Base-by-base conservation (phyloP, 306 rosid genomes). In the Citrullus mucosospermus region DNA sequence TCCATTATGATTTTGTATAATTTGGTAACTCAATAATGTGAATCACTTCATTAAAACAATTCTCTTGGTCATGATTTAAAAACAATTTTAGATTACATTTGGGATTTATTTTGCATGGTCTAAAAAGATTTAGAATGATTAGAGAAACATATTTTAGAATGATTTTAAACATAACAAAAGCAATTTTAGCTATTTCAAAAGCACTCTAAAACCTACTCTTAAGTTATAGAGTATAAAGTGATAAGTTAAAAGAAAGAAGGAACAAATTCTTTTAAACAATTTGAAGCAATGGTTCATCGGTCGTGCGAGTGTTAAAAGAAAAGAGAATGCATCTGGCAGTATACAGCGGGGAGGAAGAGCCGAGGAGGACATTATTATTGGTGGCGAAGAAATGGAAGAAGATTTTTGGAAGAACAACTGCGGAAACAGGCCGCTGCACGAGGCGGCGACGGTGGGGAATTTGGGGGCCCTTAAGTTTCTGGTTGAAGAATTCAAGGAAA, bases 381-480 rank as follows among this genome's bases (percentile, higher is more conserved):
- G 54, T 30, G 1, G 38, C 4, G 28, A 5, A 8, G 62, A 22
- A 5, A 39, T 14, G 1, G 14, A 9, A 10, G n/a, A 46, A 28
- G 25, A 5, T 0, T 15, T 6, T 9, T 53, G 55, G 74, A 32
- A 0, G 55, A 68, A 68, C 51, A 14, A 1, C 16, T 17, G 1
- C 9, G 78, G 73, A 57, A 59, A 80, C 60, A 80, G 78, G 10
- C 78, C 82, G 2, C 34, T 80, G 13, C 82, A 80, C 8, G 82
- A 12, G 71, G 86, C 82, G 12, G 84, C 84, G 12, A 51, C 36
- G 0, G 25, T 4, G 2, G 84, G 86, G 55, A 41, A 80, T 38
- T 5, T 36, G 0, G 11, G 8, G 0, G 36, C 76, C 3, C 67
- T 59, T 3, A 0, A 65, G 22, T 4, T 77, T 20, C 10, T 80